Evolutionary conservation across 2,329 filamentous ascomycete genomes (phyloP).

Genomic region (Neofusicoccum sp.): DNA sequence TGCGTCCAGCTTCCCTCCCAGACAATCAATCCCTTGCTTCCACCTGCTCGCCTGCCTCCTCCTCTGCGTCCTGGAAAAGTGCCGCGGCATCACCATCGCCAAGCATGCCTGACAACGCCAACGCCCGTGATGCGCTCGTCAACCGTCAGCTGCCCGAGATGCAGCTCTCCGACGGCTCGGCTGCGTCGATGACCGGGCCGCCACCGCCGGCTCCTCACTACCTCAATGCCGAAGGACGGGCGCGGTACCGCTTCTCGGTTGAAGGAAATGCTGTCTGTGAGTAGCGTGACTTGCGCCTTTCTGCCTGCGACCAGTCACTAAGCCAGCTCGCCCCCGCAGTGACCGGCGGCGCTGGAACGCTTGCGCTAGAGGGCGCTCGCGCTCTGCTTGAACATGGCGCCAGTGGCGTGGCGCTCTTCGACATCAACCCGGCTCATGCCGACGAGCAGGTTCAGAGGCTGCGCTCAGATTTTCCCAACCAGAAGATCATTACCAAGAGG

Average conservation of each 20-base stretch:
- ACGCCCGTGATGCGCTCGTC: constrained; percentile 48
- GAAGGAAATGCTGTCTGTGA: constrained; percentile 57
- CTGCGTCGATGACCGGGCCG: constrained; percentile 47
- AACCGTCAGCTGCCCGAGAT: constrained; percentile 52
- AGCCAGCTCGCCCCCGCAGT: constrained; percentile 41
- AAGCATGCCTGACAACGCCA: constrained; percentile 39
- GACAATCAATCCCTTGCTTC: neutral
- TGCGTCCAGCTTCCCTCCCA: neutral
- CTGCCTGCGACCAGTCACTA: neutral
- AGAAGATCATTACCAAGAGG: constrained; percentile 52
- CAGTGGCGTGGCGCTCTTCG: constrained; percentile 61
- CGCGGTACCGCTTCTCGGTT: constrained; percentile 54
- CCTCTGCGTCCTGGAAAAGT: neutral
- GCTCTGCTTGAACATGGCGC: constrained; percentile 72
- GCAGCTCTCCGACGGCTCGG: constrained; percentile 49
- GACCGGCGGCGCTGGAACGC: constrained; percentile 67
- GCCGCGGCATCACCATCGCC: neutral
- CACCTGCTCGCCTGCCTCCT: neutral
- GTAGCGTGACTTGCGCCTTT: constrained; percentile 26
- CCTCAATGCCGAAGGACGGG: constrained; percentile 45
- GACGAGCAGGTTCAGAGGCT: constrained; percentile 51
- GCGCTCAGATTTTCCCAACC: constrained; percentile 56
- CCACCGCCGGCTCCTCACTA: constrained; percentile 48
- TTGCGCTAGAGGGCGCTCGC: constrained; percentile 60
- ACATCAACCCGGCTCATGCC: constrained; percentile 53